Conservation (phyloP, 352 stramenopile genomes). For the Aphanomyces astaci region DNA sequence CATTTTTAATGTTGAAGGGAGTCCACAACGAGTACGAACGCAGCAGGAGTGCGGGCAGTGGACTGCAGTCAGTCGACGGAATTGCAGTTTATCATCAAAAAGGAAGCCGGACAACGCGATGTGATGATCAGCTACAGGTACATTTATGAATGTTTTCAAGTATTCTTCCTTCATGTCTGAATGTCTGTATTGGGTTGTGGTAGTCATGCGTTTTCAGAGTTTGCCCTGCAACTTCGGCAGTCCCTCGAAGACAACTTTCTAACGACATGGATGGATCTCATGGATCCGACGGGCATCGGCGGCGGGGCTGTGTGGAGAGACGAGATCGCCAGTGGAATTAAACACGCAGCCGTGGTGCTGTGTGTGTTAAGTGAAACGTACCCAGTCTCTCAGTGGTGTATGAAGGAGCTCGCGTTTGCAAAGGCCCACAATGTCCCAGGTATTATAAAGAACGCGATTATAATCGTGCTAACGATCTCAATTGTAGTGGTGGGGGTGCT, state of each 20-base stretch:
- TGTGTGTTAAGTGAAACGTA: constrained; percentile 74
- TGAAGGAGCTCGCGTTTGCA: constrained; percentile 68
- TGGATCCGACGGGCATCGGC: constrained; percentile 73
- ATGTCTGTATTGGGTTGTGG: too few relatives aligned
- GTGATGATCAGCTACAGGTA: constrained; percentile 87
- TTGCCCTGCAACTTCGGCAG: constrained; percentile 58
- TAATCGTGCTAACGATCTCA: neutral
- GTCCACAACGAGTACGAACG: constrained; percentile 50
- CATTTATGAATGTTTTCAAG: too few relatives aligned
- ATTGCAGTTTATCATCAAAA: constrained; percentile 76
- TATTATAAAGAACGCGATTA: neutral
- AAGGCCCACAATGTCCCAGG: constrained; percentile 32
- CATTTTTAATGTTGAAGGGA: neutral
- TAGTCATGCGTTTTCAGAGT: constrained; percentile 27
- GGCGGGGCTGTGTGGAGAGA: constrained; percentile 72
- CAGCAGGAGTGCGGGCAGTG: constrained; percentile 54
- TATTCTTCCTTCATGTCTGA: too few relatives aligned
- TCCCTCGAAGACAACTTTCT: constrained; percentile 63
- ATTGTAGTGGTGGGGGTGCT: constrained; percentile 5
- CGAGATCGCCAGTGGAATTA: constrained; percentile 71
- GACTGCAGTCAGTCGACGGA: constrained; percentile 74
- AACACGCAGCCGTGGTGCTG: constrained; percentile 60
- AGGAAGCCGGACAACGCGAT: constrained; percentile 59
- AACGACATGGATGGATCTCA: constrained; percentile 72
- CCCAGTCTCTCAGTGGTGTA: constrained; percentile 58